Conservation (phyloP, 2,329 filamentous ascomycete genomes). For the Paracoccidioides lutzii region DNA sequence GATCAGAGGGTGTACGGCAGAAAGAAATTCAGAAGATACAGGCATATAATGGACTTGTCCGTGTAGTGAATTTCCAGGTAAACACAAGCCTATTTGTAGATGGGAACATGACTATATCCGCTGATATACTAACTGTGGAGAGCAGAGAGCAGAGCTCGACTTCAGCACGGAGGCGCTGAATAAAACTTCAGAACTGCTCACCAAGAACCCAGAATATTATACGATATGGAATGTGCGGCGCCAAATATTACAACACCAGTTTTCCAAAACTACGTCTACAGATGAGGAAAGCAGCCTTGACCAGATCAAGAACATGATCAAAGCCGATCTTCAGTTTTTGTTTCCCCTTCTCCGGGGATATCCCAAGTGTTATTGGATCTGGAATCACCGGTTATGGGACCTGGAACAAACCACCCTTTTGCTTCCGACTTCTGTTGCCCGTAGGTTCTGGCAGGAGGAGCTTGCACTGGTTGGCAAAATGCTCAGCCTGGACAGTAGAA, state of each 20-base stretch:
- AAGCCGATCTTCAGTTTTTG: slow-evolving; percentile 65
- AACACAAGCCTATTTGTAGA: slow-evolving; percentile 1
- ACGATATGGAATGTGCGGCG: slow-evolving; percentile 47
- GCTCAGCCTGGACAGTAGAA: slow-evolving; percentile 71
- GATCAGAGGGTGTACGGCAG: slow-evolving; percentile 56
- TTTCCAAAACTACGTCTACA: slow-evolving; percentile 23
- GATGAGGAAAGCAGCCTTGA: slow-evolving; percentile 24
- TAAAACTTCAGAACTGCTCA: slow-evolving; percentile 32
- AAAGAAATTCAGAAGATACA: slow-evolving; percentile 64
- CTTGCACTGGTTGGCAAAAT: slow-evolving; percentile 75
- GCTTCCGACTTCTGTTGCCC: slow-evolving; percentile 44
- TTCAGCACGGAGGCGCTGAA: slow-evolving; percentile 32
- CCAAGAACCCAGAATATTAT: slow-evolving; percentile 37
- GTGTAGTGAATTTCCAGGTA: slow-evolving; percentile 54
- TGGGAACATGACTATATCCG: not conserved
- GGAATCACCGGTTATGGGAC: slow-evolving; percentile 88
- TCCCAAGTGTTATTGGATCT: slow-evolving; percentile 99
- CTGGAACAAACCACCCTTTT: slow-evolving; percentile 56
- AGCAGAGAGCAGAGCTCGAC: slow-evolving; percentile 27
- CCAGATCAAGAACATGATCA: slow-evolving; percentile 43
- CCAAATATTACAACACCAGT: slow-evolving; percentile 50
- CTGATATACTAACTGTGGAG: not conserved
- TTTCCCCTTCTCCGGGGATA: slow-evolving; percentile 71
- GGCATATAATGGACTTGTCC: slow-evolving; percentile 60
- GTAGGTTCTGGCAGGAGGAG: slow-evolving; percentile 69